Conservation (phyloP, 1,284 basidiomycete genomes). For the Malassezia nana region DNA sequence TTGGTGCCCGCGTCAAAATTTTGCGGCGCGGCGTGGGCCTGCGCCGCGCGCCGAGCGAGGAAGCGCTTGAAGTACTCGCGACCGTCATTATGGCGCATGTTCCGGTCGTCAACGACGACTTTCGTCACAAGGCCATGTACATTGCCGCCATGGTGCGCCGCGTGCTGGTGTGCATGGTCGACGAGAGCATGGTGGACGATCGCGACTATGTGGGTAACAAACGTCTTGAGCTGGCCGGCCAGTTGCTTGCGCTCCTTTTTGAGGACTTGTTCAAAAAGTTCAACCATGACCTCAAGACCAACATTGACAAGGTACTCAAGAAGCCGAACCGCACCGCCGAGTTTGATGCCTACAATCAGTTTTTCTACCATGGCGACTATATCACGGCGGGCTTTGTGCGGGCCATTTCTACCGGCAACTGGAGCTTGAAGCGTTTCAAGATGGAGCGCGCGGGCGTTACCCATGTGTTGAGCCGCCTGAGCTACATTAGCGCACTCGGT, state of each 20-base stretch:
- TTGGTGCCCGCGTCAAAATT: slow-evolving; percentile 81
- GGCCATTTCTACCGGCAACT: slow-evolving; percentile 97
- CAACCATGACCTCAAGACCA: slow-evolving; percentile 87
- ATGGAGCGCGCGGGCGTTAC: slow-evolving; percentile 99
- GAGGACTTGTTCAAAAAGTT: slow-evolving; percentile 99
- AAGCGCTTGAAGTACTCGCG: slow-evolving; percentile 88
- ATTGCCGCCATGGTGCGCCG: slow-evolving; percentile 94
- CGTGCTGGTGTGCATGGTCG: slow-evolving; percentile 90
- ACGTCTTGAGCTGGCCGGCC: slow-evolving; percentile 91
- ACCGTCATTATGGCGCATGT: slow-evolving; percentile 97
- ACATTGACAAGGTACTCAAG: slow-evolving; percentile 95
- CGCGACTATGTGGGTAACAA: slow-evolving; percentile 99
- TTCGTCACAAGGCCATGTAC: slow-evolving; percentile 90
- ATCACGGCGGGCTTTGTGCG: slow-evolving; percentile 93
- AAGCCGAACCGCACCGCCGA: slow-evolving; percentile 89
- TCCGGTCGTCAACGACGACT: slow-evolving; percentile 79
- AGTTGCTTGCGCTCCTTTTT: slow-evolving; percentile 84
- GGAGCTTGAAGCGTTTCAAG: slow-evolving; percentile 98
- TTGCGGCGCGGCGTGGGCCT: slow-evolving; percentile 62
- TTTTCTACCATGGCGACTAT: slow-evolving; percentile 74
- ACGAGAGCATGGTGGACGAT: slow-evolving; percentile 95
- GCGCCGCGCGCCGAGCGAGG: slow-evolving; percentile 77
- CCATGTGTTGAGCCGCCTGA: slow-evolving; percentile 90
- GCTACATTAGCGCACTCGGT: slow-evolving; percentile 92
- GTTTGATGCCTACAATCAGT: slow-evolving; percentile 88